Conservation (phyloP, 495 filamentous ascomycete species). For the Podospora pseudocomata region DNA sequence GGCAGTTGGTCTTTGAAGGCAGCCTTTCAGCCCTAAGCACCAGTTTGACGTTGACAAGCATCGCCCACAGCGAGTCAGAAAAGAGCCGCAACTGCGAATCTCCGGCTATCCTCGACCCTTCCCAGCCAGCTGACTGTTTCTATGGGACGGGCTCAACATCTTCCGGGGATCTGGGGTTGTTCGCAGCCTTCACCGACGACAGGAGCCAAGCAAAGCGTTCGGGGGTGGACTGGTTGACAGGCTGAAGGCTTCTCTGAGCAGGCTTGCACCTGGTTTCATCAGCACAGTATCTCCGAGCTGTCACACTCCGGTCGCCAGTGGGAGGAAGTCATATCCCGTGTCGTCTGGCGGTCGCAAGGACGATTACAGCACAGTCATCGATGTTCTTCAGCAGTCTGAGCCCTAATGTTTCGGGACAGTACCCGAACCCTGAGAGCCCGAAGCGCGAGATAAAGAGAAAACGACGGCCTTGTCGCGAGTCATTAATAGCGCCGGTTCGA, state of each 20-base stretch:
- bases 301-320: not conserved
- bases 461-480: slow-evolving; percentile 14
- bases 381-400: not conserved
- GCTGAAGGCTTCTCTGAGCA: not conserved
- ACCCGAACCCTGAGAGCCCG: slow-evolving; percentile 8
- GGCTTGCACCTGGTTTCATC: not conserved
- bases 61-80: not conserved
- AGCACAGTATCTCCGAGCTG: not conserved
- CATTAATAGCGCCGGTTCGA: slow-evolving; percentile 15
- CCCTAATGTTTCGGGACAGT: slow-evolving; percentile 10
- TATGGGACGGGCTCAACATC: not conserved
- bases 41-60: not conserved
- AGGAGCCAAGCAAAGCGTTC: slow-evolving; percentile 3
- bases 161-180: slow-evolving; percentile 1
- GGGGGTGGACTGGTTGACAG: not conserved
- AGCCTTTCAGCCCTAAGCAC: not conserved
- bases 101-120: not conserved
- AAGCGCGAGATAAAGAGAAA: slow-evolving; percentile 15
- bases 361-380: not conserved
- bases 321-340: not conserved
- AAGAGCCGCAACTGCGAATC: not conserved
- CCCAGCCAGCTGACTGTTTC: not conserved
- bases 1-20: not conserved
- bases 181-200: not conserved
- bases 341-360: not conserved